phyloP scores from a whole-genome alignment of 176 grass and related monocot species.

The Aechmea fasciata region DNA sequence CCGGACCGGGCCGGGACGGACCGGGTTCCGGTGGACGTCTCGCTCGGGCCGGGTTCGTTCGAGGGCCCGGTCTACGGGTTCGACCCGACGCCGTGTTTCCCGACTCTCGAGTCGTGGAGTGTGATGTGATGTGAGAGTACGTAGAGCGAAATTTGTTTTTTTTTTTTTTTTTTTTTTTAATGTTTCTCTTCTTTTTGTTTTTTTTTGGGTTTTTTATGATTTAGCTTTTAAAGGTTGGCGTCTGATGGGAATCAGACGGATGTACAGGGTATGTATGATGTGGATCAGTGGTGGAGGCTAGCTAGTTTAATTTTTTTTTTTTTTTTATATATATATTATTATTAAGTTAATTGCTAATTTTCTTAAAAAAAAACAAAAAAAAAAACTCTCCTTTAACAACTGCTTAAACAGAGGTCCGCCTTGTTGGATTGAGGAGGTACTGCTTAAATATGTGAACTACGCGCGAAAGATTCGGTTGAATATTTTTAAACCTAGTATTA shows the following conservation, averaged over 20 bases:
- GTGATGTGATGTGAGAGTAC: constrained; percentile 32
- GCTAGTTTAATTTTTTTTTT: background rate
- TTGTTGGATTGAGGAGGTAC: no score
- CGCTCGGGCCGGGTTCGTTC: background rate
- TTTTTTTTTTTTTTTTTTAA: background rate
- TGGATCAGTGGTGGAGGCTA: background rate
- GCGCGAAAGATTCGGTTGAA: no score
- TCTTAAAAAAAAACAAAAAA: no score
- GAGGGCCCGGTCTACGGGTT: background rate
- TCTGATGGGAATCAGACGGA: background rate
- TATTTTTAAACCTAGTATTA: no score
- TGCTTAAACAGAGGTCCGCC: no score
- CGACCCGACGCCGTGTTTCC: constrained; percentile 31
- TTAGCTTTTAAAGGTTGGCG: background rate
- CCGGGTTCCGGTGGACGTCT: background rate
- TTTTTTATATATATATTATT: no score
- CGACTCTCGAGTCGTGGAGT: constrained; percentile 59
- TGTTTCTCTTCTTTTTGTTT: no score
- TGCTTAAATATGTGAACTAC: no score
- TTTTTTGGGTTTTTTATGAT: background rate
- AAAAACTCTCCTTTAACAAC: no score
- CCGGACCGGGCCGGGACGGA: background rate
- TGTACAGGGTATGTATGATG: background rate
- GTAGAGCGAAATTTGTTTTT: background rate
- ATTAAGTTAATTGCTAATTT: background rate